These are phyloP conservation scores for Penicillium concentricum DNA, from an alignment of 2,329 filamentous ascomycete species.

Conservation along the genomic window DNA sequence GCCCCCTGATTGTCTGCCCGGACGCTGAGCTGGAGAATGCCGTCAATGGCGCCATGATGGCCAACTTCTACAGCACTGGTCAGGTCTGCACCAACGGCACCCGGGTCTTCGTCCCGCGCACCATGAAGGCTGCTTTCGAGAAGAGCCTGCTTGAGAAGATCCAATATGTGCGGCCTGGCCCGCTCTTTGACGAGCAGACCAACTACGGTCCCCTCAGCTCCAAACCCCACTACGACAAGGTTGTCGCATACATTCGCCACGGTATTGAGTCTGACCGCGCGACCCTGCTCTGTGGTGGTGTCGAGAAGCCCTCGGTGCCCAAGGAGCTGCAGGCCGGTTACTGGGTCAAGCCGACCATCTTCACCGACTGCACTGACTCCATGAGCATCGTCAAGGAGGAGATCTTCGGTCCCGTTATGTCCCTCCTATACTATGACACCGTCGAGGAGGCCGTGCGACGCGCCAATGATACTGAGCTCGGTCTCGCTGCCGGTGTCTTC, in stretches of 20 bases:
- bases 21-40: constrained; percentile 76
- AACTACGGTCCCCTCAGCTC: constrained; percentile 86
- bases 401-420: constrained; percentile 87
- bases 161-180: constrained; percentile 66
- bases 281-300: constrained; percentile 70
- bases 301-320: constrained; percentile 57
- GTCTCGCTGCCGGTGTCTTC: constrained; percentile 81
- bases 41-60: constrained; percentile 89
- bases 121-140: constrained; percentile 68
- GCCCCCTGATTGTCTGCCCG: constrained; percentile 73
- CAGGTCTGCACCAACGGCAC: constrained; percentile 95
- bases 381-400: constrained; percentile 81
- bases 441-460: constrained; percentile 68
- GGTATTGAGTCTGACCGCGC: constrained; percentile 73
- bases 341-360: constrained; percentile 82
- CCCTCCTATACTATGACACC: constrained; percentile 70
- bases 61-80: constrained; percentile 87
- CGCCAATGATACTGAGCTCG: constrained; percentile 74
- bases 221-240: constrained; percentile 71
- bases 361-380: constrained; percentile 77
- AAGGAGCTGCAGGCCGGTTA: constrained; percentile 61
- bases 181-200: constrained; percentile 68
- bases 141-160: constrained; percentile 68
- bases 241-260: constrained; percentile 71
- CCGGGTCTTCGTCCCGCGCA: constrained; percentile 73